Percentiles rank a stretch among this genome's conserved stretches.
Conservation (phyloP, 495 filamentous ascomycete species). For the Penicillium soppii region DNA sequence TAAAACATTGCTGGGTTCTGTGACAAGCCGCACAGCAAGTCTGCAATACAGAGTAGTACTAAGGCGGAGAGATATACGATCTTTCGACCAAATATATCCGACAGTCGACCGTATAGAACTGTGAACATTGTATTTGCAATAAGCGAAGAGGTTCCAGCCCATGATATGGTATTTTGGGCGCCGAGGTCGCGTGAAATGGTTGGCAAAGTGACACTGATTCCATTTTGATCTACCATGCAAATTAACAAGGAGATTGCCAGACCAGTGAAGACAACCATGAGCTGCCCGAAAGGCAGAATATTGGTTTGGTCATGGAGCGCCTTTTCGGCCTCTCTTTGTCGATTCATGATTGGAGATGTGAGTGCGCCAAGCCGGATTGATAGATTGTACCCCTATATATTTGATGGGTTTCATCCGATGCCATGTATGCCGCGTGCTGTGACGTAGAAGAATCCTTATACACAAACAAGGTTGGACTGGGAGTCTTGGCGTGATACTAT, state of each 20-base stretch:
- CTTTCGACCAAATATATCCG: slow-evolving; percentile 59
- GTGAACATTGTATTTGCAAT: slow-evolving; percentile 72
- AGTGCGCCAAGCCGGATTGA: not conserved
- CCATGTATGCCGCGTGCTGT: slow-evolving; percentile 9
- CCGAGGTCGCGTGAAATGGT: slow-evolving; percentile 58
- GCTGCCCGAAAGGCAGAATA: slow-evolving; percentile 52
- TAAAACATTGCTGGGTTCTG: slow-evolving; percentile 53
- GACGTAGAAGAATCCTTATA: not conserved
- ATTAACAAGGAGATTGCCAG: slow-evolving; percentile 56
- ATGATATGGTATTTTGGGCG: slow-evolving; percentile 61
- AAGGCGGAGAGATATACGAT: slow-evolving; percentile 48
- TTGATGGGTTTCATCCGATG: not conserved
- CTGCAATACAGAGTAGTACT: slow-evolving; percentile 49
- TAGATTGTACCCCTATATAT: too few relatives aligned
- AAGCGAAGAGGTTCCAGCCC: slow-evolving; percentile 75
- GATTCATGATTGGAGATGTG: slow-evolving; percentile 28
- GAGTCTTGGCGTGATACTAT: slow-evolving; percentile 1
- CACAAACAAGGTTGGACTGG: not conserved
- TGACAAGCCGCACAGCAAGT: slow-evolving; percentile 52
- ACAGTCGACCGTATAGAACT: slow-evolving; percentile 58
- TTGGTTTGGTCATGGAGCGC: slow-evolving; percentile 54
- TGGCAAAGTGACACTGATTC: slow-evolving; percentile 58
- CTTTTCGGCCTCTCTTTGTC: slow-evolving; percentile 43
- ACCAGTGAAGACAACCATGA: slow-evolving; percentile 57
- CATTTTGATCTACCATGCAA: slow-evolving; percentile 63